These are phyloP conservation scores for Pseudocercospora eumusae DNA, from an alignment of 2,329 filamentous ascomycete genomes.

Conservation along the genomic window DNA sequence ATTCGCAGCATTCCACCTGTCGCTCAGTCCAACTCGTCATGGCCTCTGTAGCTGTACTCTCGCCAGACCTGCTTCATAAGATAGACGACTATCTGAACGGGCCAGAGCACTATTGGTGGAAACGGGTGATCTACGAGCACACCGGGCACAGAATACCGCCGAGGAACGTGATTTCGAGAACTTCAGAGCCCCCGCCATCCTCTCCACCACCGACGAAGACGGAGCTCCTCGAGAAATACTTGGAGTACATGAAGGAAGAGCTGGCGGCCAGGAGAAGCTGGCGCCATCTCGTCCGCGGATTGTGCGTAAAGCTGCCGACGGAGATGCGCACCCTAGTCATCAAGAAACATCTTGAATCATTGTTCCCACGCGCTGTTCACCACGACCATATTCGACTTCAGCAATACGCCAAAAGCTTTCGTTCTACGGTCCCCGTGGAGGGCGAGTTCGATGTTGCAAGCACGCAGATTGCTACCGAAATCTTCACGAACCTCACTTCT, in stretches of 20 bases:
- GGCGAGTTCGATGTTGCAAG: background rate
- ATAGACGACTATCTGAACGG: too few relatives aligned
- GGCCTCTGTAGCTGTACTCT: too few relatives aligned
- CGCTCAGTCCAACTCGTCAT: too few relatives aligned
- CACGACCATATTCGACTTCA: background rate
- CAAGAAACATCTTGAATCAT: background rate
- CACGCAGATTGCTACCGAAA: background rate
- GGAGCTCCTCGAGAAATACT: background rate
- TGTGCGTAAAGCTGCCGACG: background rate
- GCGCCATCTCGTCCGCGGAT: background rate
- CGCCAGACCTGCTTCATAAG: too few relatives aligned
- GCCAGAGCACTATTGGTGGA: too few relatives aligned
- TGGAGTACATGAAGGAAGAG: background rate
- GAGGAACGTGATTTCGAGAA: background rate
- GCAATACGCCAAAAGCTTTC: background rate
- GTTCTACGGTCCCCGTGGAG: background rate
- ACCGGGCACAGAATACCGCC: background rate
- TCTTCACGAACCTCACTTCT: background rate
- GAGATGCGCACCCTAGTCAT: background rate
- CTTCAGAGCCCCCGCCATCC: background rate
- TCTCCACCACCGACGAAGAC: background rate
- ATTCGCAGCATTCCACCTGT: too few relatives aligned
- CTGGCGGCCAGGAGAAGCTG: background rate
- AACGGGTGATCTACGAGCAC: too few relatives aligned
- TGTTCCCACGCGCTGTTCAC: background rate